Conservation (phyloP, 2,329 filamentous ascomycete genomes). For the Acarospora socialis region DNA sequence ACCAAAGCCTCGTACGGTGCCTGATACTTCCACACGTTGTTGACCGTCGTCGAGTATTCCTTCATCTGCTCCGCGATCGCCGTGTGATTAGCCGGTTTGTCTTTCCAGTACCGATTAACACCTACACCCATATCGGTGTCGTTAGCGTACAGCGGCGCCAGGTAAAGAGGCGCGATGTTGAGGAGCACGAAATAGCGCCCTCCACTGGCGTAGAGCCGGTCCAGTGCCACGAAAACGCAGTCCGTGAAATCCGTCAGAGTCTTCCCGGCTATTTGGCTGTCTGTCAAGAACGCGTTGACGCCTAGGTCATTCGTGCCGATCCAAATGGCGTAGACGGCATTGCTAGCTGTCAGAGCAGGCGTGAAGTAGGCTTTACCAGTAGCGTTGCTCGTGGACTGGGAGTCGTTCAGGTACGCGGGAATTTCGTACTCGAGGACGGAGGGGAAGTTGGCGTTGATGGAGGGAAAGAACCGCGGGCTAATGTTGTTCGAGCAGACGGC, state of each 20-base stretch:
- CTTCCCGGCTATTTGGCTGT: slow-evolving; percentile 44
- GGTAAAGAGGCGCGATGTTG: slow-evolving; percentile 52
- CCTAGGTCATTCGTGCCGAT: slow-evolving; percentile 74
- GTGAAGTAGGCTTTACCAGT: slow-evolving; percentile 10
- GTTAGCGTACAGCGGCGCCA: slow-evolving; percentile 51
- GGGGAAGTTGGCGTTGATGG: slow-evolving; percentile 44
- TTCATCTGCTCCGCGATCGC: slow-evolving; percentile 37
- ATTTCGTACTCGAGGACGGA: slow-evolving; percentile 49
- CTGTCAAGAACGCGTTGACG: slow-evolving; percentile 48
- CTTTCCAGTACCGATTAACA: slow-evolving; percentile 32
- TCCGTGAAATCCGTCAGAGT: slow-evolving; percentile 51
- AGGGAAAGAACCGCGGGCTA: slow-evolving; percentile 38
- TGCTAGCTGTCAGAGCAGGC: slow-evolving; percentile 9
- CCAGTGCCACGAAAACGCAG: slow-evolving; percentile 52
- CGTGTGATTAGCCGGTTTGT: slow-evolving; percentile 37
- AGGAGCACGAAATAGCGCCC: slow-evolving; percentile 58
- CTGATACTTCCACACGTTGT: slow-evolving; percentile 37
- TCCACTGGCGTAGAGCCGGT: slow-evolving; percentile 49
- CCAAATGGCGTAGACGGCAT: slow-evolving; percentile 57
- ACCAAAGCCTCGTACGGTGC: slow-evolving; percentile 34
- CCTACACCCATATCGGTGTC: slow-evolving; percentile 31
- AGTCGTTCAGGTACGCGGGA: slow-evolving; percentile 41
- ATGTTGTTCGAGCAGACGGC: slow-evolving; percentile 60
- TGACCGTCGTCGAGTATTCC: slow-evolving; percentile 36
- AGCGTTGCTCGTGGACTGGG: slow-evolving; percentile 7